Conservation (phyloP, 768 basidiomycete species). For the Lactifluus volemus region DNA sequence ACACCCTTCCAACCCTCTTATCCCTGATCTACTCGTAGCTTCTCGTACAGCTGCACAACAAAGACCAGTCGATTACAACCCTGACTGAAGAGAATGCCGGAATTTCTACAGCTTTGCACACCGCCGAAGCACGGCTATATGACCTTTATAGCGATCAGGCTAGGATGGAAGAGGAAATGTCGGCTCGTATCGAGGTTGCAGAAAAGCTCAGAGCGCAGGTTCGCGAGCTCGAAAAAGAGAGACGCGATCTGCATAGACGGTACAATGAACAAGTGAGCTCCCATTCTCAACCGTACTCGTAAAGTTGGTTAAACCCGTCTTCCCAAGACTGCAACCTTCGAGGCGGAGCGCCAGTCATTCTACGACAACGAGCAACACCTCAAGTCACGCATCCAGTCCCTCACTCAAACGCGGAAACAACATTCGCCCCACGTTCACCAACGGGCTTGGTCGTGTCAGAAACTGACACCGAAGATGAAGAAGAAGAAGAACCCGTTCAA, state of each 20-base stretch:
- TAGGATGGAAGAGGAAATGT: constrained; percentile 74
- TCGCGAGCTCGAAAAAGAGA: constrained; percentile 83
- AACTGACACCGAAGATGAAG: constrained; percentile 33
- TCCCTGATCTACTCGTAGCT: constrained; percentile 37
- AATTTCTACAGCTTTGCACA: constrained; percentile 53
- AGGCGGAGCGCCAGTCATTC: constrained; percentile 86
- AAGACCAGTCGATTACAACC: constrained; percentile 56
- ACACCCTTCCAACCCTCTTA: constrained; percentile 7
- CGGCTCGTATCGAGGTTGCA: constrained; percentile 70
- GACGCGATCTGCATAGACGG: constrained; percentile 68
- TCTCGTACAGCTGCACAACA: constrained; percentile 68
- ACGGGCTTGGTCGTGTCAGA: constrained; percentile 23
- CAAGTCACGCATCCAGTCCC: constrained; percentile 80
- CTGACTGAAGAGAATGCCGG: constrained; percentile 58
- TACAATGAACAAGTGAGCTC: constrained; percentile 78
- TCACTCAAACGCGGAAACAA: constrained; percentile 57
- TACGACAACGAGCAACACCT: constrained; percentile 93
- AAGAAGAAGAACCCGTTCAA: constrained; percentile 29
- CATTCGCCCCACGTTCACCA: constrained; percentile 26
- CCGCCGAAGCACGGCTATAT: constrained; percentile 63
- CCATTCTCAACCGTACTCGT: constrained; percentile 2
- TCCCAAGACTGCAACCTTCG: constrained; percentile 71
- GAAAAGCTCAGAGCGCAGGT: constrained; percentile 77
- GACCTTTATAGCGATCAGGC: constrained; percentile 78
- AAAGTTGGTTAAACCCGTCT: constrained; percentile 2